Evolutionary conservation across 2,329 filamentous ascomycete genomes (phyloP), one percentile per base, ranked within the genome.

Genomic region (Ophiostoma fasciatum): DNA sequence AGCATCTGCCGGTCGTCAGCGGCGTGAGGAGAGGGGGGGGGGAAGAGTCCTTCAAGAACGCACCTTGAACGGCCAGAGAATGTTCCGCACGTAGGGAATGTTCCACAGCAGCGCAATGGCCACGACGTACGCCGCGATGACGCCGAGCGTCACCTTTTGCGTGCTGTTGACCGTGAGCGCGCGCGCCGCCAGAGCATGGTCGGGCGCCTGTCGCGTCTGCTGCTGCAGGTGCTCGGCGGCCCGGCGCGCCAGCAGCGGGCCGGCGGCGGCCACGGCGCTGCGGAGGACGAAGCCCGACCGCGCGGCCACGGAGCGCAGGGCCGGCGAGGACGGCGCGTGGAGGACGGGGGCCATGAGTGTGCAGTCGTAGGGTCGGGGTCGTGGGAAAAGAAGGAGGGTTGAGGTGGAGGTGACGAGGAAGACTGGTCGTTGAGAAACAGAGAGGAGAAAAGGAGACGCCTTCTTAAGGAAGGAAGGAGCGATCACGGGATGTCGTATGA

Each of bases 51-150:
- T n/a, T n/a, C 28, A 10, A 15, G 30, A 23, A 34, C 42, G 52
- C 52, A 80, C 76, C 61, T 87, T 87, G 62, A 87, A 85, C 4
- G 81, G 81, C 80, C 80, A 87, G 25, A 87, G 59, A 1, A 78
- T 64, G 65, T 73, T 78, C 38, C 71, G 66, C n/a, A 87, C 57
- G 53, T 82, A 83, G 1, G 81, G 81, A 1, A 85, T 54, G 56
- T 85, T 85, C 81, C 81, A 87, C 4, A 87, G 61, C 28, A 87
- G 62, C 5, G 78, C 79, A 45, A 87, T 87, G 31, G 67, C 66
- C 14, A 83, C 78, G 3, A 79, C 66, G 35, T 48, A 48, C 7
- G 31, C 46, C 4, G 37, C 46, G 46, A 85, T 82, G 28, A 83
- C 62, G 8, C 78, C 78, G 19, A 84, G 59, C 0, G 80, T 84